A percentile compares a stretch with the other conserved stretches of the same genome.
These are phyloP conservation scores for Penicillium olsonii DNA, from an alignment of 2,329 filamentous ascomycete genomes.

Conservation along the genomic window DNA sequence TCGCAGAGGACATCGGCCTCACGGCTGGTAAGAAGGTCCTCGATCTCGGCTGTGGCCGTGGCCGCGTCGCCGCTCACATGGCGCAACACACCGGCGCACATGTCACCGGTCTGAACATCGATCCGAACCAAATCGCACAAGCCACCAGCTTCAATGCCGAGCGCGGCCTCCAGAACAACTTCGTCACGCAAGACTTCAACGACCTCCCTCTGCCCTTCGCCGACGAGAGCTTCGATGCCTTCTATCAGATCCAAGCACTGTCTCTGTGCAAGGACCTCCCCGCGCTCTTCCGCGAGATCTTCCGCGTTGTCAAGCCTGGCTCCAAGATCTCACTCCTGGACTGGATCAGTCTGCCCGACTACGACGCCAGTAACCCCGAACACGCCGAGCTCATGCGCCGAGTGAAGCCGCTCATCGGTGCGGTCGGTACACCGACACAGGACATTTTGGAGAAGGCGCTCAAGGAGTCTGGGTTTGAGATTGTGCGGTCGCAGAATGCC, in stretches of 20 bases:
- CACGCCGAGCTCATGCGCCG: slow-evolving; percentile 56
- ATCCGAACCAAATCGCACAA: slow-evolving; percentile 55
- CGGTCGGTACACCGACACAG: slow-evolving; percentile 57
- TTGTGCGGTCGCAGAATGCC: slow-evolving; percentile 54
- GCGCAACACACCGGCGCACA: slow-evolving; percentile 49
- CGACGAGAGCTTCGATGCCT: slow-evolving; percentile 53
- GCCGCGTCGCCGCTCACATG: slow-evolving; percentile 58
- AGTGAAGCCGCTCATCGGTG: slow-evolving; percentile 58
- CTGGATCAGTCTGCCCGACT: slow-evolving; percentile 56
- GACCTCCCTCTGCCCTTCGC: slow-evolving; percentile 54
- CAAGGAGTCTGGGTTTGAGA: slow-evolving; percentile 49
- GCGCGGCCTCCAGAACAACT: slow-evolving; percentile 49
- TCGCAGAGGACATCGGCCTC: slow-evolving; percentile 51
- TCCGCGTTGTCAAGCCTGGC: slow-evolving; percentile 53
- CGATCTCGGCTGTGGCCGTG: slow-evolving; percentile 56
- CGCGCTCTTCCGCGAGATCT: slow-evolving; percentile 52
- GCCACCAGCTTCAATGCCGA: slow-evolving; percentile 48
- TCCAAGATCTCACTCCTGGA: slow-evolving; percentile 54
- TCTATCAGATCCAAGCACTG: slow-evolving; percentile 61
- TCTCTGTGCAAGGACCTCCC: slow-evolving; percentile 55
- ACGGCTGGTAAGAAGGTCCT: slow-evolving; percentile 50
- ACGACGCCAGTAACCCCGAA: slow-evolving; percentile 49
- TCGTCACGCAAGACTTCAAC: slow-evolving; percentile 56
- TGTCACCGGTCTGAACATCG: slow-evolving; percentile 57
- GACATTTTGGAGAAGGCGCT: slow-evolving; percentile 50